Evolutionary conservation across 345 rosid species (phyloP).

Genomic region (Populus nigra): DNA sequence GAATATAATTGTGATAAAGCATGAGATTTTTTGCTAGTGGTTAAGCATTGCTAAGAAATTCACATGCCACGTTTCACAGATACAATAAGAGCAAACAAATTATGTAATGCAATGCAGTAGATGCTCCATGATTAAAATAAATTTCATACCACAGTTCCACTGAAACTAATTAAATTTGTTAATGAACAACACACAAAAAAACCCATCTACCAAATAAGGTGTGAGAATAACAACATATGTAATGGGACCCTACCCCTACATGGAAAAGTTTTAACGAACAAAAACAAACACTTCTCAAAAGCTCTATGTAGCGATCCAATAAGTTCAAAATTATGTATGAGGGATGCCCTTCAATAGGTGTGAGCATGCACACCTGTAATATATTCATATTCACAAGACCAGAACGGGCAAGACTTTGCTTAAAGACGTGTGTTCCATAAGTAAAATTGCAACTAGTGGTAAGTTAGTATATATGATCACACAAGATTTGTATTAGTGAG

Average conservation of each 20-base stretch:
- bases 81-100: neutral
- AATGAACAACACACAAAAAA: neutral
- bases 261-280: neutral
- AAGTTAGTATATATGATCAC: constrained; percentile 13
- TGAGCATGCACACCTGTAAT: neutral
- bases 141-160: neutral
- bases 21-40: neutral
- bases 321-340: neutral
- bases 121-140: neutral
- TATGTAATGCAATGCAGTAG: neutral
- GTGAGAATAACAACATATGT: neutral
- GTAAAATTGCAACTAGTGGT: neutral
- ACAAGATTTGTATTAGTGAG: too few relatives aligned
- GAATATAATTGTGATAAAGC: constrained; percentile 45
- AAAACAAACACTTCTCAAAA: neutral
- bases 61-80: neutral
- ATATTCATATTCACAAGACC: neutral
- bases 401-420: neutral
- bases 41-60: constrained; percentile 7
- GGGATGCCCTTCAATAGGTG: neutral
- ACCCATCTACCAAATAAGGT: neutral
- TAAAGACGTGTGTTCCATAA: neutral
- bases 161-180: neutral
- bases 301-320: neutral
- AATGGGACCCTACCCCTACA: neutral